phyloP scores from a whole-genome alignment of 495 filamentous ascomycete species.

The Sordaria brevicollis region DNA sequence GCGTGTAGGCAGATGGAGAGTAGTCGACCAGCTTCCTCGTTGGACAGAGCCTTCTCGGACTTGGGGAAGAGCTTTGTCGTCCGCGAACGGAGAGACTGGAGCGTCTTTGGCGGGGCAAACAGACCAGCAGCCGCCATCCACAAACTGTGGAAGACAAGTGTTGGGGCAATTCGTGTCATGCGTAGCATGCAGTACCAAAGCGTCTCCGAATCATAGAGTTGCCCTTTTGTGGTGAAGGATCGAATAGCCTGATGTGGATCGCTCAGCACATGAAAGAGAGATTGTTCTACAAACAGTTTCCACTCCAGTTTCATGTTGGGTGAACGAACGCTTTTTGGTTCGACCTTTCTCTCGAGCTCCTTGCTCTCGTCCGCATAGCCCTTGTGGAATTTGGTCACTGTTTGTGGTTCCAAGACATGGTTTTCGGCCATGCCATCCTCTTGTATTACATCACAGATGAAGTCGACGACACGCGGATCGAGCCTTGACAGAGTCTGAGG shows the following conservation, averaged over 20 bases:
- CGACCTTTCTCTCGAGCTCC: constrained; percentile 25
- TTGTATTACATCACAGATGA: constrained; percentile 43
- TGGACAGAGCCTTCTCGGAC: constrained; percentile 24
- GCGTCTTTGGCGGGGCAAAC: constrained; percentile 52
- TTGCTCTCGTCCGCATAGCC: constrained; percentile 17
- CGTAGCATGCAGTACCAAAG: constrained; percentile 43
- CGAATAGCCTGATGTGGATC: constrained; percentile 50
- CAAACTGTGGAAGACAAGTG: constrained; percentile 60
- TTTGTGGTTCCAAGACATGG: constrained; percentile 33
- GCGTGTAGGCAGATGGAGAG: constrained; percentile 45
- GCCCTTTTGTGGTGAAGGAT: constrained; percentile 50
- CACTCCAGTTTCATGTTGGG: constrained; percentile 29
- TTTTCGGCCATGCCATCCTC: constrained; percentile 38
- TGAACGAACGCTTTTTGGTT: constrained; percentile 6
- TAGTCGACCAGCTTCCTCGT: constrained; percentile 36
- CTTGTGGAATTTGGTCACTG: constrained; percentile 19
- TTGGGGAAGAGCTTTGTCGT: constrained; percentile 30
- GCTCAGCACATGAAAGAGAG: constrained; percentile 62
- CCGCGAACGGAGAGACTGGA: constrained; percentile 34
- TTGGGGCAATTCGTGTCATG: constrained; percentile 39
- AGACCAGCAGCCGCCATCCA: constrained; percentile 62
- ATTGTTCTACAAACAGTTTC: constrained; percentile 60
- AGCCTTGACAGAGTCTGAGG: constrained; percentile 34
- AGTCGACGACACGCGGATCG: constrained; percentile 37
- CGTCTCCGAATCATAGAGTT: constrained; percentile 39